These are phyloP conservation scores for Chionographis japonica DNA, from an alignment of 106 monocot species.

Conservation along the genomic window DNA sequence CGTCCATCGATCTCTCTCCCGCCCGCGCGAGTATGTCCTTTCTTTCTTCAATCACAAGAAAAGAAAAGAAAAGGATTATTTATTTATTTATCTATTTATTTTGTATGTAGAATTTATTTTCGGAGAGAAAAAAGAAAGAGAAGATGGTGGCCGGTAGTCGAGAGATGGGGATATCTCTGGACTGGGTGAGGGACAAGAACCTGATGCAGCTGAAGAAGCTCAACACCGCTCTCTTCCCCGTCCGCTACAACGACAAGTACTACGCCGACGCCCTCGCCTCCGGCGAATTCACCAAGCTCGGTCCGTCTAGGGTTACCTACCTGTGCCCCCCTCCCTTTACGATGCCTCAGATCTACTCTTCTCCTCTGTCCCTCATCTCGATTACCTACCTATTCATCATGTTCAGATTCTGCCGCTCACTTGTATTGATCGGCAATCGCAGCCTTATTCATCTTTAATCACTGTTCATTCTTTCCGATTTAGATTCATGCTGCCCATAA, in stretches of 20 bases:
- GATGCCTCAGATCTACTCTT: background rate
- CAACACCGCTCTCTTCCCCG: conserved; percentile 92
- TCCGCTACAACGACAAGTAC: conserved; percentile 99
- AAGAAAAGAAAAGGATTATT: too few relatives aligned
- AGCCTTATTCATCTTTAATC: too few relatives aligned
- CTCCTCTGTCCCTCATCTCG: background rate
- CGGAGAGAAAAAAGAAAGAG: background rate
- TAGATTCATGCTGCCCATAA: too few relatives aligned
- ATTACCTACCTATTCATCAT: too few relatives aligned
- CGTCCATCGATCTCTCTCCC: too few relatives aligned
- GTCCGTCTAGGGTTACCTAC: too few relatives aligned
- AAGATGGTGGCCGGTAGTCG: background rate
- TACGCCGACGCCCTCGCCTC: conserved; percentile 88
- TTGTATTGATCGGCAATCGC: too few relatives aligned
- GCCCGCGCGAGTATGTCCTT: too few relatives aligned
- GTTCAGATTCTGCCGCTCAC: too few relatives aligned
- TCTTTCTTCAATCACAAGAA: too few relatives aligned
- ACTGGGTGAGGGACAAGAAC: conserved; percentile 87
- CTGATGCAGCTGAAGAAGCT: conserved; percentile 99
- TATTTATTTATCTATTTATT: background rate
- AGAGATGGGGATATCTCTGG: conserved; percentile 55
- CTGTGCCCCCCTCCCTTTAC: background rate
- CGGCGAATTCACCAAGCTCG: conserved; percentile 86
- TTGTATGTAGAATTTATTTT: background rate
- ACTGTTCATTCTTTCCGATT: too few relatives aligned